A percentile compares a stretch with the other conserved stretches of the same genome.
These are phyloP conservation scores for Sporodiniella umbellata DNA, from an alignment of 371 early-diverging fungal species.

Conservation along the genomic window DNA sequence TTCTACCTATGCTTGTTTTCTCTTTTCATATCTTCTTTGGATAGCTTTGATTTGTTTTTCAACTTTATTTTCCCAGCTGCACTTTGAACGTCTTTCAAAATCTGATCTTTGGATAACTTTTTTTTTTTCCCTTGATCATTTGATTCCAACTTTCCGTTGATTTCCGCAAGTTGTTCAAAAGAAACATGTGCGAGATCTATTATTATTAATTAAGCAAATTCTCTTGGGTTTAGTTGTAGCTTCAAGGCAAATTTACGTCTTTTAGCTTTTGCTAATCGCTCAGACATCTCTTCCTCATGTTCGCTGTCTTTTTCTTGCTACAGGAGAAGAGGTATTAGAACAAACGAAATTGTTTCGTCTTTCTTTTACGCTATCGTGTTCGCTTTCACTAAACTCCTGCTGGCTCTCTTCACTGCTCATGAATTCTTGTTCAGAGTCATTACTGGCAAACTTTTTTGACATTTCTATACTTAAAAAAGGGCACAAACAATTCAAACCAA, in stretches of 20 bases:
- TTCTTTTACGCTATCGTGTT: no score
- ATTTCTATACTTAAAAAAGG: no score
- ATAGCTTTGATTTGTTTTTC: conserved; percentile 29
- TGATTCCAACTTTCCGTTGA: conserved; percentile 67
- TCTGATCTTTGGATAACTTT: conserved; percentile 30
- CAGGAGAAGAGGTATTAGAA: no score
- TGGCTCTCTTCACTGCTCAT: no score
- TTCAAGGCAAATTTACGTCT: conserved; percentile 24
- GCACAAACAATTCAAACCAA: no score
- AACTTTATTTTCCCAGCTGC: conserved; percentile 38
- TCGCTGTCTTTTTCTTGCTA: conserved; percentile 27
- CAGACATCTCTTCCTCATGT: conserved; percentile 8
- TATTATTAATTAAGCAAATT: neutral
- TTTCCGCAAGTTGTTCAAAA: conserved; percentile 74
- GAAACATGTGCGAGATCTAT: conserved; percentile 76
- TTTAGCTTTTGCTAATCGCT: conserved; percentile 34
- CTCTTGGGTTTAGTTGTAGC: neutral
- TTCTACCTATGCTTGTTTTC: conserved; percentile 47
- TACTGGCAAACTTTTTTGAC: no score
- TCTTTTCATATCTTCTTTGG: conserved; percentile 43
- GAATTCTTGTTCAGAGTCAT: no score
- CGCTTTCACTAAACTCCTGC: no score
- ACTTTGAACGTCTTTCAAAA: conserved; percentile 34
- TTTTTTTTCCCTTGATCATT: conserved; percentile 25
- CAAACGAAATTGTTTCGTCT: no score